Percentiles rank a stretch among this genome's conserved stretches.
Evolutionary conservation across 2,329 filamentous ascomycete genomes (phyloP).

Genomic region (Fusarium armeniacum): DNA sequence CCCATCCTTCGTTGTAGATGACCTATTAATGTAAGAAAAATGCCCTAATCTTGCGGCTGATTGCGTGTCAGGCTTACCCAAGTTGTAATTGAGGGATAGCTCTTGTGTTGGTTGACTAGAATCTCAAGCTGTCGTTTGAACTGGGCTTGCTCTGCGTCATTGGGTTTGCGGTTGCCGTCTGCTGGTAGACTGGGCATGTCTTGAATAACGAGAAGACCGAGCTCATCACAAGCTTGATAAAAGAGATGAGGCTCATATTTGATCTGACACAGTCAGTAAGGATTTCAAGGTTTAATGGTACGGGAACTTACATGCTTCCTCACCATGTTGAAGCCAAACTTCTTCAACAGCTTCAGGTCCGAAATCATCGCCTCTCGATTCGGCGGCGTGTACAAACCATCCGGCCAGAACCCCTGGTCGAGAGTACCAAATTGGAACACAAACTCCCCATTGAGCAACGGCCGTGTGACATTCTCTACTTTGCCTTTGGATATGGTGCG

Average conservation of each 20-base stretch:
- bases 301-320: constrained; percentile 73
- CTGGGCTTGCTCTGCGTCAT: constrained; percentile 69
- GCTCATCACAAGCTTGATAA: constrained; percentile 75
- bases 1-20: constrained; percentile 41
- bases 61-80: constrained; percentile 11
- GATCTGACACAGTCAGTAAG: constrained; percentile 58
- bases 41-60: rapidly evolving
- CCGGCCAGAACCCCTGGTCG: constrained; percentile 80
- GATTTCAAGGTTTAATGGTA: rapidly evolving
- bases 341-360: constrained; percentile 74
- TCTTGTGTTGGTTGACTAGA: constrained; percentile 66
- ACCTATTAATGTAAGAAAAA: constrained; percentile 6
- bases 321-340: constrained; percentile 77
- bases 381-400: constrained; percentile 75
- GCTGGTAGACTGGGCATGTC: constrained; percentile 75
- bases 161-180: constrained; percentile 53
- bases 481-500: constrained; percentile 70
- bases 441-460: constrained; percentile 77
- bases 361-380: constrained; percentile 76
- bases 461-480: constrained; percentile 71
- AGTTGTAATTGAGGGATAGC: constrained; percentile 28
- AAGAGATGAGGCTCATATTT: constrained; percentile 77
- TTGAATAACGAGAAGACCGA: constrained; percentile 77
- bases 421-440: constrained; percentile 77
- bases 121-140: constrained; percentile 74